These are phyloP conservation scores for Ogataea methanolica DNA, from an alignment of 805 yeast species.

Conservation along the genomic window DNA sequence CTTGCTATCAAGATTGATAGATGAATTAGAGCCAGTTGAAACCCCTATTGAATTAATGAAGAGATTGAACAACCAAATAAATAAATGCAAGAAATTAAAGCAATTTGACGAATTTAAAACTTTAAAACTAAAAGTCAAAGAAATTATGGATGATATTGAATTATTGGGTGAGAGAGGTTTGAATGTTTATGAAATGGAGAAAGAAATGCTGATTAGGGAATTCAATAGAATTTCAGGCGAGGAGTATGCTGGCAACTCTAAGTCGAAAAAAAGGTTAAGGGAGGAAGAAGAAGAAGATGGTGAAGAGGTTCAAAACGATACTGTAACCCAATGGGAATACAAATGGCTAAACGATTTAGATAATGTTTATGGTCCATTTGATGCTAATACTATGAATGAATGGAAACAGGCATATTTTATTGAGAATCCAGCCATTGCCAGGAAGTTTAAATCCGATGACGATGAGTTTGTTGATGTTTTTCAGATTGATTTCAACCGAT, in stretches of 20 bases:
- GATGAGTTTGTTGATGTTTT: conserved; percentile 8
- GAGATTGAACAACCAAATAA: conserved; percentile 30
- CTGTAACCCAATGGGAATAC: conserved; percentile 38
- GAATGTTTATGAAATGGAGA: conserved; percentile 47
- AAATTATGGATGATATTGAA: conserved; percentile 47
- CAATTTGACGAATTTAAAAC: conserved; percentile 5
- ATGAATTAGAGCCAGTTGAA: conserved; percentile 52
- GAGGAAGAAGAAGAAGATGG: conserved; percentile 3
- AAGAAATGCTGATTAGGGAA: conserved; percentile 51
- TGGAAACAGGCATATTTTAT: conserved; percentile 50
- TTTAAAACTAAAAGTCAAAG: conserved; percentile 27
- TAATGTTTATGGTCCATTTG: conserved; percentile 44
- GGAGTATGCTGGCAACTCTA: conserved; percentile 9
- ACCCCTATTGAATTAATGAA: conserved; percentile 53
- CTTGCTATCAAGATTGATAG: conserved; percentile 33
- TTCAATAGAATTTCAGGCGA: conserved; percentile 41
- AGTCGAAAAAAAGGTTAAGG: conserved; percentile 21
- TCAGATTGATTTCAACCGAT: conserved; percentile 1
- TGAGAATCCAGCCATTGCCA: conserved; percentile 37
- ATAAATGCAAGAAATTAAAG: conserved; percentile 12
- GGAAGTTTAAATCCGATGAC: conserved; percentile 19
- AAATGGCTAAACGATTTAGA: conserved; percentile 36
- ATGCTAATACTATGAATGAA: conserved; percentile 49
- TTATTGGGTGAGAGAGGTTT: conserved; percentile 38
- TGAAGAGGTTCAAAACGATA: not conserved